Percentiles rank a stretch among this genome's conserved stretches.
These are phyloP conservation scores for Pyrus betulifolia DNA, from an alignment of 306 rosid species.

Conservation along the genomic window DNA sequence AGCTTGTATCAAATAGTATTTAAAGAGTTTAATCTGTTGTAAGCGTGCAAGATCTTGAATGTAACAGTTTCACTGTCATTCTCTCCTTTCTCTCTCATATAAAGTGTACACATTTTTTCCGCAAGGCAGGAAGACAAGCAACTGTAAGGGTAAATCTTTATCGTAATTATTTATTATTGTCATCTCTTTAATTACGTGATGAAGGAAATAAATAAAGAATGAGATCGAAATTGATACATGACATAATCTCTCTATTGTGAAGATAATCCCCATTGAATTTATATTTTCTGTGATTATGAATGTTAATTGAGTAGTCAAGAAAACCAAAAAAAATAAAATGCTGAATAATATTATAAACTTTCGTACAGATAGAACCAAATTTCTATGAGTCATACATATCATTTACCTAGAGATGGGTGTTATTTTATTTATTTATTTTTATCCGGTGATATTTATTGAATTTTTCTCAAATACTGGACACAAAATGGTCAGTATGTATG, in stretches of 20 bases:
- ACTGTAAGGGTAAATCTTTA: too few relatives aligned
- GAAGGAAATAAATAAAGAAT: too few relatives aligned
- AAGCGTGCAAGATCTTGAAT: neutral
- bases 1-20: too few relatives aligned
- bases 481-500: slow-evolving; percentile 16
- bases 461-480: slow-evolving; percentile 12
- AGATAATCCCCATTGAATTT: too few relatives aligned
- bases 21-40: neutral
- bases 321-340: neutral
- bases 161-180: too few relatives aligned
- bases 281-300: neutral
- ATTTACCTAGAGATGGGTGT: slow-evolving; percentile 7
- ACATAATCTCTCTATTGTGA: too few relatives aligned
- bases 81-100: neutral
- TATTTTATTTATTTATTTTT: neutral
- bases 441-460: neutral
- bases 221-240: neutral
- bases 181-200: too few relatives aligned
- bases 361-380: neutral
- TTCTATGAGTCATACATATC: slow-evolving; percentile 10
- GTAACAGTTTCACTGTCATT: too few relatives aligned
- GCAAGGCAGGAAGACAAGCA: too few relatives aligned
- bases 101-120: too few relatives aligned
- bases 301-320: neutral
- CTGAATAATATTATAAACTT: neutral